Conservation (phyloP, 768 basidiomycete species). For the Russula sp. region DNA sequence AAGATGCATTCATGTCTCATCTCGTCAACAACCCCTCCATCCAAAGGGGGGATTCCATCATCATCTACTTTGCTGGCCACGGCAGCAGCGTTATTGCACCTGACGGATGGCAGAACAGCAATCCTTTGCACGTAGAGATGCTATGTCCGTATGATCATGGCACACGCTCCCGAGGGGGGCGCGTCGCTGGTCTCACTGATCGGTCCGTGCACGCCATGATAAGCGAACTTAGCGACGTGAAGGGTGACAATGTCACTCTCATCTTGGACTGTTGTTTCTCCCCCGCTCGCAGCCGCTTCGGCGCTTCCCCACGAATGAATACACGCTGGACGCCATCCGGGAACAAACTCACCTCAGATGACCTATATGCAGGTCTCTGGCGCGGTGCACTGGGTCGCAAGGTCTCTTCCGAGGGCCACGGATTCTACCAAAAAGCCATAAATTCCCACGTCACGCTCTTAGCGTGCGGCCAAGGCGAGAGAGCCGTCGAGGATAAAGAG, state of each 20-base stretch:
- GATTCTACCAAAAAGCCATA: slow-evolving; percentile 40
- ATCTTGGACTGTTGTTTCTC: slow-evolving; percentile 64
- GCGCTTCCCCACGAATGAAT: slow-evolving; percentile 41
- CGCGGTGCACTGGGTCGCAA: slow-evolving; percentile 42
- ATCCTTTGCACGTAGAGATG: slow-evolving; percentile 44
- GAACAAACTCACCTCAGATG: slow-evolving; percentile 45
- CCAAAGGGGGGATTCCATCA: slow-evolving; percentile 53
- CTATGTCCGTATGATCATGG: slow-evolving; percentile 66
- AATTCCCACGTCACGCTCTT: slow-evolving; percentile 49
- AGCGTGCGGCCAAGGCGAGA: slow-evolving; percentile 50
- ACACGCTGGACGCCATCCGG: slow-evolving; percentile 55
- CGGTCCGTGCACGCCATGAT: slow-evolving; percentile 59
- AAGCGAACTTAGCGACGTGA: slow-evolving; percentile 46
- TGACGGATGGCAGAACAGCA: slow-evolving; percentile 49
- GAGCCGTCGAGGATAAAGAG: slow-evolving; percentile 54
- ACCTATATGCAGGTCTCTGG: slow-evolving; percentile 55
- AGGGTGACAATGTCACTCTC: slow-evolving; percentile 66
- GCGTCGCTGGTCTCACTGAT: slow-evolving; percentile 61
- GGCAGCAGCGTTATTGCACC: slow-evolving; percentile 56
- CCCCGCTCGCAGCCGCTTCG: slow-evolving; percentile 34
- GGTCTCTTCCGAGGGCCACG: slow-evolving; percentile 32
- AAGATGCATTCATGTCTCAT: slow-evolving; percentile 54
- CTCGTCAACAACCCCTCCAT: slow-evolving; percentile 57
- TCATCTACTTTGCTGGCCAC: slow-evolving; percentile 73
- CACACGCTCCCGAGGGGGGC: slow-evolving; percentile 39